Conservation (phyloP, 164 flowering plant genomes). For the Annona squamosa region DNA sequence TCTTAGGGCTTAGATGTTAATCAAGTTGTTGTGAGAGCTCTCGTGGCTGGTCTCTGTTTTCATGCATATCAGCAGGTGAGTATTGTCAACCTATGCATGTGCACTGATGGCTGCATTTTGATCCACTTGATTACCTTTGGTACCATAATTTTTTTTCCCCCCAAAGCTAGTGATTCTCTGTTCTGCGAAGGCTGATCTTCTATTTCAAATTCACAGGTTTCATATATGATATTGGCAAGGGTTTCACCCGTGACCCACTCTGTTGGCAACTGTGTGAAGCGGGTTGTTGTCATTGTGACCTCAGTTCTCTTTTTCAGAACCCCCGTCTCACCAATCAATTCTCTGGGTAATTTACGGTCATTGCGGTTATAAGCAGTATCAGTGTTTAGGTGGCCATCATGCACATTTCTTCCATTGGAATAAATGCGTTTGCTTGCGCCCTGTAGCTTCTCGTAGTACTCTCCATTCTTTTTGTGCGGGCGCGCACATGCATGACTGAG, state of each 20-base stretch:
- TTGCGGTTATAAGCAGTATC: not conserved
- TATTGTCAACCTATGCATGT: not conserved
- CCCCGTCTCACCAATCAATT: slow-evolving; percentile 68
- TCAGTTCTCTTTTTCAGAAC: slow-evolving; percentile 85
- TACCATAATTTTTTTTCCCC: not conserved
- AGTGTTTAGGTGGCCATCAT: not conserved
- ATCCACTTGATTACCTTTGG: not conserved
- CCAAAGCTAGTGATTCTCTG: not conserved
- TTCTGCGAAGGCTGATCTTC: not conserved
- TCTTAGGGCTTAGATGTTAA: slow-evolving; percentile 64
- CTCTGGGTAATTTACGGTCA: slow-evolving; percentile 49
- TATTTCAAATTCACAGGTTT: slow-evolving; percentile 52
- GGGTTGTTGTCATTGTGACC: slow-evolving; percentile 89
- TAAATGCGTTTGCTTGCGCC: not conserved
- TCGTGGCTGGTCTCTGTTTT: slow-evolving; percentile 86
- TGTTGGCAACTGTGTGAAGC: slow-evolving; percentile 95
- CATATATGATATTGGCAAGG: slow-evolving; percentile 86
- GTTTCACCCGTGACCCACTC: slow-evolving; percentile 99
- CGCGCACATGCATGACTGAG: no score
- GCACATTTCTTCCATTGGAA: not conserved
- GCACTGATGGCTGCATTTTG: not conserved
- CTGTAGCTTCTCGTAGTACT: not conserved
- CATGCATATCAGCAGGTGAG: slow-evolving; percentile 97
- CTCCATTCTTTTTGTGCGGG: no score
- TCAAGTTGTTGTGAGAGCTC: slow-evolving; percentile 49